Base-by-base conservation (phyloP, 345 rosid species). In the Acer negundo region DNA sequence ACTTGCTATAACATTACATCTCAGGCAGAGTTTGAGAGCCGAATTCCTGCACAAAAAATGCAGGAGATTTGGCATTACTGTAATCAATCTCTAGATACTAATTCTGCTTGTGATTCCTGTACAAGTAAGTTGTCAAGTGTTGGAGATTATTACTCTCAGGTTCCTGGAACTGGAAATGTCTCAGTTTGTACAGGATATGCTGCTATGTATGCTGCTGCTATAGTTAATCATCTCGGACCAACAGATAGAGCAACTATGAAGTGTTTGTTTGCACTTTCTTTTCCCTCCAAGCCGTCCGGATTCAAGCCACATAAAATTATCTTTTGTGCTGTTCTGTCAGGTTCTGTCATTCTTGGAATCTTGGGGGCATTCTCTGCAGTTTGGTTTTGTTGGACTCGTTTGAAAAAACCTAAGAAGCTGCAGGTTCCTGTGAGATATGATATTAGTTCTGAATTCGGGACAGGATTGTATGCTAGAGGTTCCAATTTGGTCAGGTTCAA, bases 161-260 rank as follows among this genome's bases (percentile, higher is more conserved):
- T 70, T 42, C 11, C 46, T 17, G 40, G 40, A 22, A 15, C 8
- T 55, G 68, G 26, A 51, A 79, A 80, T 75, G 40, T 53, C 42
- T 84, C 84, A 1, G 66, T 71, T 69, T 81, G 84, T 78, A 46
- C 82, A 16, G 77, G 79, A 44, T 84, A 79, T 51, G 24, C 75
- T 62, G 46, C 13, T 11, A 74, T 83, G 78, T 87, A 87, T 69
- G 79, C 85, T 2, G 86, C 88, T 22, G 88, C 82, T n/a, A 58
- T 85, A 73, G 26, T 82, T 8, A 83, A 78, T 69, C 40, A 74
- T 19, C 66, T 77, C 38, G 90, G 90, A 68, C 86, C 85, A 17
- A 73, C 81, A 0, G 79, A 87, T 78, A 71, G 47, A 24, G 78
- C 67, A 40, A 85, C 82, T n/a, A 79, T 82, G 4, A 73, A 77